Base-by-base conservation (phyloP, 1,284 basidiomycete genomes). In the Earliella scabrosa region DNA sequence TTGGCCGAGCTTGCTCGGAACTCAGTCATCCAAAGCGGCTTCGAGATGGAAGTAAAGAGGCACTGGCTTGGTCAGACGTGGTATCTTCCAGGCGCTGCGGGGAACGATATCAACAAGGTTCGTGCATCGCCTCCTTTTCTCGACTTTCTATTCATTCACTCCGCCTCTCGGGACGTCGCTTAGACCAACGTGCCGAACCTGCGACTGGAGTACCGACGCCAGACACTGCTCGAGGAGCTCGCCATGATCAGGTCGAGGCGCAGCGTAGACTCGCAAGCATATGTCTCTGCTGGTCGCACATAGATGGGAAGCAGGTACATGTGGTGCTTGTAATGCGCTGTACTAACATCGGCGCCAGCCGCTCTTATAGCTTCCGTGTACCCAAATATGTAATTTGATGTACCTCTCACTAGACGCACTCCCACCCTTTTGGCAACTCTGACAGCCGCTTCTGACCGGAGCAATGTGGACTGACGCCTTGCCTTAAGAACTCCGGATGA, bases 41-140 rank as follows among this genome's bases (percentile, higher is more conserved):
- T 98, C 74, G 97, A 99, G 75, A 98, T 98, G 95, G 92, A 97
- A 73, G 76, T 98, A 68, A 99, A 99, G 77, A 87, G 95, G 14
- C 97, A 98, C 73, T 99, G 97, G 97, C 79, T 97, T 3, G 95
- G 95, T 0, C 82, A 90, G 60, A 77, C 90, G 59, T 98, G 94
- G 91, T 97, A 94, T 72, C 77, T 93, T 24, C 90, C 93, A 4
- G 95, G 95, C 26, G 85, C 90, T 2, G 85, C 85, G 9, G 95
- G 94, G 3, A 97, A 97, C 69, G 92, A 95, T 63, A 97, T 97
- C 56, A 82, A 95, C 73, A 96, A 95, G 83, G 92, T 90, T 38
- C 26, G 73, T 66, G 38, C 16, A 44, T 8, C 3, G 9, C 29
- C 23, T 49, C 18, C 43, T 53, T 7, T 18, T 32, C 26, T 44